These are phyloP conservation scores for Truncatella angustata DNA, from an alignment of 2,329 filamentous ascomycete genomes.

Conservation along the genomic window DNA sequence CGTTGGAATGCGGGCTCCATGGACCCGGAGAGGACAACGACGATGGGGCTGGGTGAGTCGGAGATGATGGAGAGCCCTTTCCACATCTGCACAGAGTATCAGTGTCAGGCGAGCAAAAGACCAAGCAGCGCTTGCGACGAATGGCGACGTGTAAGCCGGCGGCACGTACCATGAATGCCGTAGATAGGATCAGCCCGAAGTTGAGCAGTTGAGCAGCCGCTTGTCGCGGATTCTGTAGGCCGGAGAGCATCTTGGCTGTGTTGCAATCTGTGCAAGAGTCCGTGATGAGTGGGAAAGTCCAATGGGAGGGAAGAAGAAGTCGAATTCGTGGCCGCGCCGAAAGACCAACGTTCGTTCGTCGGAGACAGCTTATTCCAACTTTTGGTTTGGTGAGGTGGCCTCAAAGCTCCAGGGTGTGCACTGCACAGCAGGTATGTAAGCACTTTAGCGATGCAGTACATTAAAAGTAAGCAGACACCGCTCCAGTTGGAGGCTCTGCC, in stretches of 20 bases:
- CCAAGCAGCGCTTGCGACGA: too few relatives aligned
- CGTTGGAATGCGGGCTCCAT: slow-evolving; percentile 84
- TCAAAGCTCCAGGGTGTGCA: slow-evolving; percentile 3
- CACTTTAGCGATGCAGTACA: too few relatives aligned
- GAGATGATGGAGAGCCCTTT: slow-evolving; percentile 80
- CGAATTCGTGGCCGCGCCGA: too few relatives aligned
- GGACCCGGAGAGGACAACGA: slow-evolving; percentile 79
- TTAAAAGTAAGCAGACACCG: too few relatives aligned
- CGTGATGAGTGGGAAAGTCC: background rate
- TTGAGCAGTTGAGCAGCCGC: slow-evolving; percentile 80
- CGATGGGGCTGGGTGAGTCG: slow-evolving; percentile 74
- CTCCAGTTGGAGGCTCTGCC: too few relatives aligned
- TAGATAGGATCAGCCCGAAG: slow-evolving; percentile 86
- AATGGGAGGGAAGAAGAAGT: background rate
- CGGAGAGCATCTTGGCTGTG: slow-evolving; percentile 63
- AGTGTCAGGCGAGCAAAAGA: slow-evolving; percentile 19
- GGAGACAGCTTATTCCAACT: too few relatives aligned
- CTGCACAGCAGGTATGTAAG: too few relatives aligned
- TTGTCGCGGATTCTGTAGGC: slow-evolving; percentile 74
- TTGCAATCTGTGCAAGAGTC: background rate
- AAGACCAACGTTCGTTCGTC: too few relatives aligned
- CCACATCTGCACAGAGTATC: slow-evolving; percentile 58
- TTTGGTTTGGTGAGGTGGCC: too few relatives aligned
- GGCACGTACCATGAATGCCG: slow-evolving; percentile 85
- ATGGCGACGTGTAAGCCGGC: too few relatives aligned